A percentile compares a stretch with the other conserved stretches of the same genome.
Conservation (phyloP, 306 rosid species). For the Sphenostylis stenocarpa region DNA sequence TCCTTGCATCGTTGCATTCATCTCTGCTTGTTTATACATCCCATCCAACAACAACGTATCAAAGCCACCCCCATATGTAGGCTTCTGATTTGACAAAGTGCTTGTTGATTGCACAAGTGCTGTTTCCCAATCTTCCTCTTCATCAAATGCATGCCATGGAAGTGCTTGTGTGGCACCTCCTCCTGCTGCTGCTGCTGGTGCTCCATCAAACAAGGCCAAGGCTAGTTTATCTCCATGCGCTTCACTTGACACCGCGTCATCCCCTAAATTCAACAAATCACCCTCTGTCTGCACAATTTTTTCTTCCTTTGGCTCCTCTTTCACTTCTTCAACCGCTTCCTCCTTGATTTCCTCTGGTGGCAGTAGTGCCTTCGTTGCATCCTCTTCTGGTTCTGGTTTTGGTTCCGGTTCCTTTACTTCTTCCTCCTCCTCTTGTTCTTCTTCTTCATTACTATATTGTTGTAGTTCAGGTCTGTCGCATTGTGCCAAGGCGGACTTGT, state of each 20-base stretch:
- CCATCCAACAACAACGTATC: constrained; percentile 74
- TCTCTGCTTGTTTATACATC: constrained; percentile 64
- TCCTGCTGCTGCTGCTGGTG: constrained; percentile 1
- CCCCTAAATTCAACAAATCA: constrained; percentile 73
- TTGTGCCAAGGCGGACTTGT: constrained; percentile 50
- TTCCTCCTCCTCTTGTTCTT: constrained; percentile 1
- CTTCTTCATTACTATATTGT: not conserved
- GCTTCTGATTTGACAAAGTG: constrained; percentile 49
- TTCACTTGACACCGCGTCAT: constrained; percentile 40
- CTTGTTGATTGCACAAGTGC: constrained; percentile 70
- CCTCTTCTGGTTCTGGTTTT: constrained; percentile 40
- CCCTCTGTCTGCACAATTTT: constrained; percentile 43
- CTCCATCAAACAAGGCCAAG: constrained; percentile 76
- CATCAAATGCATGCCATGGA: constrained; percentile 83
- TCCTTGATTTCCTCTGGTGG: constrained; percentile 50
- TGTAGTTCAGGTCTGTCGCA: not conserved
- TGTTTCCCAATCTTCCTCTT: constrained; percentile 75
- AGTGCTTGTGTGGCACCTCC: constrained; percentile 38
- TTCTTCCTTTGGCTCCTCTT: constrained; percentile 28
- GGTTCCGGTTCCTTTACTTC: not conserved
- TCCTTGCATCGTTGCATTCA: constrained; percentile 42
- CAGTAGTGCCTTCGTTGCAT: constrained; percentile 64
- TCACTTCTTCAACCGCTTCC: constrained; percentile 30
- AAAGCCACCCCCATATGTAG: constrained; percentile 69
- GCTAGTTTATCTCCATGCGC: constrained; percentile 56